Conservation (phyloP, 192 early-diverging fungal species). For the Helicostylum pulchrum region DNA sequence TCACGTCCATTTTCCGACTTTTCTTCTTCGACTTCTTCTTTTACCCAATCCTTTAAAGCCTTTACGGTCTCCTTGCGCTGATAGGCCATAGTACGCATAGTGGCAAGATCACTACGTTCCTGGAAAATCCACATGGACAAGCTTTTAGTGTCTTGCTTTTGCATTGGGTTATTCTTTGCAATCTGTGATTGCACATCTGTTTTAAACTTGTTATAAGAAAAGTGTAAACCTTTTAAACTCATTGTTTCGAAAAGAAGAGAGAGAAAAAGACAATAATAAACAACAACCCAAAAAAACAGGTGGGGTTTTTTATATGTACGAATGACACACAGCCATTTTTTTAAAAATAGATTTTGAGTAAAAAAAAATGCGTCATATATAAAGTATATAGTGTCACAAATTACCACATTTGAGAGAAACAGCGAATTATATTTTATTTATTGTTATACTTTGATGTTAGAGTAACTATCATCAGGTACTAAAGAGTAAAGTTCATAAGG, state of each 20-base stretch:
- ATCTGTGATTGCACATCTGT: constrained; percentile 31
- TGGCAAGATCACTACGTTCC: constrained; percentile 31
- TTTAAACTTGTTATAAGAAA: constrained; percentile 24
- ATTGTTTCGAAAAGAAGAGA: background rate
- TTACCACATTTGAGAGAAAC: too few relatives aligned
- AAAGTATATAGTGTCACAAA: too few relatives aligned
- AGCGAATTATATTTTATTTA: too few relatives aligned
- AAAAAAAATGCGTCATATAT: too few relatives aligned
- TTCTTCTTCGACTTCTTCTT: constrained; percentile 29
- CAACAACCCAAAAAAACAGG: background rate
- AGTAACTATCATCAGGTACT: background rate
- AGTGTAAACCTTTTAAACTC: constrained; percentile 35
- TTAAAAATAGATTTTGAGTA: background rate
- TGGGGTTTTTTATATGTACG: background rate
- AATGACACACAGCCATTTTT: too few relatives aligned
- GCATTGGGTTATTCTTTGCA: constrained; percentile 29
- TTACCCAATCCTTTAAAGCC: constrained; percentile 26
- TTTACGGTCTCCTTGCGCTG: constrained; percentile 32
- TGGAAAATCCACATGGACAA: constrained; percentile 35
- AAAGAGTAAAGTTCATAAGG: background rate
- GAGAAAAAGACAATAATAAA: background rate
- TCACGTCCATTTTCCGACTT: constrained; percentile 9
- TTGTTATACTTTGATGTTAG: too few relatives aligned
- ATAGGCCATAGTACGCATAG: constrained; percentile 30
- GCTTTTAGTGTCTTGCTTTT: constrained; percentile 33